A percentile compares a stretch with the other conserved stretches of the same genome.
Evolutionary conservation across 441 rosid genomes (phyloP).

Genomic region (Brassica balearica): DNA sequence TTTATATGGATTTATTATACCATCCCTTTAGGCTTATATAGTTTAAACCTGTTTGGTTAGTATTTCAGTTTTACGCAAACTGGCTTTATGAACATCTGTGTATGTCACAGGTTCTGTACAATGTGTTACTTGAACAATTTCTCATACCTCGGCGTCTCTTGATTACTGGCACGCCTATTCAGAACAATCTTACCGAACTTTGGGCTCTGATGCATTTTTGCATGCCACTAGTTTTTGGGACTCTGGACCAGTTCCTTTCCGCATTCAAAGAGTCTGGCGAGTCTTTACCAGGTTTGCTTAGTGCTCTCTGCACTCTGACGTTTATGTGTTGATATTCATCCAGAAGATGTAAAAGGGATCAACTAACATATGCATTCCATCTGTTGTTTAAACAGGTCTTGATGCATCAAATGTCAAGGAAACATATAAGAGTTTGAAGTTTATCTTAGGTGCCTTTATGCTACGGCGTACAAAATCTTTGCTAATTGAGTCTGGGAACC

Average conservation of each 20-base stretch:
- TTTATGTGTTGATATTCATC: slow-evolving; percentile 10
- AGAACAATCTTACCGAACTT: slow-evolving; percentile 86
- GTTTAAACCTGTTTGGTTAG: not conserved
- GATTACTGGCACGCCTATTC: slow-evolving; percentile 96
- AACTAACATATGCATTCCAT: slow-evolving; percentile 3
- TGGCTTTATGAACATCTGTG: slow-evolving; percentile 6
- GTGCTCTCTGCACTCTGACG: not conserved
- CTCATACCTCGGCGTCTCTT: slow-evolving; percentile 86
- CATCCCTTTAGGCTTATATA: slow-evolving; percentile 7
- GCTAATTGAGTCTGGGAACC: slow-evolving; percentile 75
- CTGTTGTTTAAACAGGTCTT: slow-evolving; percentile 47
- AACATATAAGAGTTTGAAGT: slow-evolving; percentile 62
- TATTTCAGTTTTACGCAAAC: not conserved
- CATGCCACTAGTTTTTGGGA: slow-evolving; percentile 88
- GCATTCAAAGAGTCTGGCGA: slow-evolving; percentile 72
- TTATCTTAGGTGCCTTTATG: slow-evolving; percentile 80
- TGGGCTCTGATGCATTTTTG: slow-evolving; percentile 97
- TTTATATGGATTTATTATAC: not conserved
- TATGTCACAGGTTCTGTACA: slow-evolving; percentile 73
- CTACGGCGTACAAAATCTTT: slow-evolving; percentile 79
- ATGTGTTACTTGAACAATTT: slow-evolving; percentile 64
- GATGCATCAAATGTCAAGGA: slow-evolving; percentile 52
- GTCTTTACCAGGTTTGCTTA: slow-evolving; percentile 54
- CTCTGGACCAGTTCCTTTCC: slow-evolving; percentile 69
- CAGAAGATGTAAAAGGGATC: slow-evolving; percentile 6